These are phyloP conservation scores for Polychaeton citri DNA, from an alignment of 2,329 filamentous ascomycete genomes.

Conservation along the genomic window DNA sequence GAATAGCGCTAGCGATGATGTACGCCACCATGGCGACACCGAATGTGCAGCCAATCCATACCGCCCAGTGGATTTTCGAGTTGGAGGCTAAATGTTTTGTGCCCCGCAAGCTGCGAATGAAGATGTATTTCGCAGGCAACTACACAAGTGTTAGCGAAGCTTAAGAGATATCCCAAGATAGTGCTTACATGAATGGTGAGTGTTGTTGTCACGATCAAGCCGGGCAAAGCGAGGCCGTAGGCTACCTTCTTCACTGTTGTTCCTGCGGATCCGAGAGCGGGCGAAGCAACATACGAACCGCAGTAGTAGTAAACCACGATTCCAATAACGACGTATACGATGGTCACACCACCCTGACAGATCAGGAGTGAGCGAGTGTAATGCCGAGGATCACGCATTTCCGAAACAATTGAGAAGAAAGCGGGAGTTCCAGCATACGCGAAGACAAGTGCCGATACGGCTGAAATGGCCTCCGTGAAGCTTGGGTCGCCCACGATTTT, in stretches of 20 bases:
- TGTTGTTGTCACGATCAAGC: constrained; percentile 9
- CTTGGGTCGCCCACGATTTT: constrained; percentile 9
- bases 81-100: not conserved
- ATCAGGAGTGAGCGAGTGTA: constrained; percentile 22
- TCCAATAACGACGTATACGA: constrained; percentile 24
- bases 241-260: constrained; percentile 28
- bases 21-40: constrained; percentile 10
- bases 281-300: constrained; percentile 34
- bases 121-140: constrained; percentile 1
- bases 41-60: constrained; percentile 5
- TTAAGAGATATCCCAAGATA: constrained; percentile 5
- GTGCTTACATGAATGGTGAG: constrained; percentile 10
- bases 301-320: constrained; percentile 34
- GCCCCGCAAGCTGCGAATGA: not conserved
- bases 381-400: constrained; percentile 24
- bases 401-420: constrained; percentile 26
- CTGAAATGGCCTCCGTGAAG: constrained; percentile 6
- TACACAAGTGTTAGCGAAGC: not conserved
- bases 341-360: constrained; percentile 9
- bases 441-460: constrained; percentile 5
- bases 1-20: constrained; percentile 16
- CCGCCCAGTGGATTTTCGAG: constrained; percentile 1
- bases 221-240: constrained; percentile 25
- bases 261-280: constrained; percentile 35
- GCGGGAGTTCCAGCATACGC: constrained; percentile 6